A percentile compares a stretch with the other conserved stretches of the same genome.
These are phyloP conservation scores for Periconia sp. DNA, from an alignment of 2,329 filamentous ascomycete genomes.

Conservation along the genomic window DNA sequence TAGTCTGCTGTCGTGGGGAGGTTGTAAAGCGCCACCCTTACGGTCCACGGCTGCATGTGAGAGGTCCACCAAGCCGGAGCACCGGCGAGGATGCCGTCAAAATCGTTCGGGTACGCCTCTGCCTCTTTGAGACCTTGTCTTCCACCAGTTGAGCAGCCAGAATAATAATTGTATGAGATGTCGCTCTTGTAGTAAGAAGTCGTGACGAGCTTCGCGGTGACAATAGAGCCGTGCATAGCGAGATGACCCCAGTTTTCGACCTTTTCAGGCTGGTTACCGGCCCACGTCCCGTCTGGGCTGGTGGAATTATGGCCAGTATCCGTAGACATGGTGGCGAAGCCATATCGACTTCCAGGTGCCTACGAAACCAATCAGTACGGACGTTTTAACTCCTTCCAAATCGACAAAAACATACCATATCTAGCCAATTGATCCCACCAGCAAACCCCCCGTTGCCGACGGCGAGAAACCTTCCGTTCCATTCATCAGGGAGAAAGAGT, in stretches of 20 bases:
- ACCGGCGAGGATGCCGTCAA: slow-evolving; percentile 60
- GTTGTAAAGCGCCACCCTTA: slow-evolving; percentile 52
- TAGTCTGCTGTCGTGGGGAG: slow-evolving; percentile 48
- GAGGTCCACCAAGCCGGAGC: slow-evolving; percentile 55
- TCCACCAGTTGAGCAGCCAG: slow-evolving; percentile 63
- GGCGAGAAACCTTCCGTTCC: slow-evolving; percentile 42
- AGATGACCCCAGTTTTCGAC: slow-evolving; percentile 44
- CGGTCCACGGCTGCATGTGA: slow-evolving; percentile 50
- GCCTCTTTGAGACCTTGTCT: slow-evolving; percentile 59
- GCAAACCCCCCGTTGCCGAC: slow-evolving; percentile 52
- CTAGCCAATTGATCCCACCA: slow-evolving; percentile 52
- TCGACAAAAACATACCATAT: slow-evolving; percentile 44
- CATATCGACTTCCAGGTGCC: slow-evolving; percentile 37
- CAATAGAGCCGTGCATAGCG: slow-evolving; percentile 52
- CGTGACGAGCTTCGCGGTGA: slow-evolving; percentile 51
- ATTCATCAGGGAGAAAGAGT: slow-evolving; percentile 41
- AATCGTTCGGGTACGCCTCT: slow-evolving; percentile 58
- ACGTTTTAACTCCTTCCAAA: not conserved
- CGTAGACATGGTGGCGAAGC: slow-evolving; percentile 49
- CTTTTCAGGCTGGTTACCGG: slow-evolving; percentile 38
- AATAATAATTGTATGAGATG: slow-evolving; percentile 55
- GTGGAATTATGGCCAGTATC: slow-evolving; percentile 50
- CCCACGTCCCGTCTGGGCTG: slow-evolving; percentile 40
- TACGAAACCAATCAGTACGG: slow-evolving; percentile 5
- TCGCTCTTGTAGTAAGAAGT: slow-evolving; percentile 51